These are phyloP conservation scores for Neurospora cerealis DNA, from an alignment of 495 filamentous ascomycete genomes.

Conservation along the genomic window DNA sequence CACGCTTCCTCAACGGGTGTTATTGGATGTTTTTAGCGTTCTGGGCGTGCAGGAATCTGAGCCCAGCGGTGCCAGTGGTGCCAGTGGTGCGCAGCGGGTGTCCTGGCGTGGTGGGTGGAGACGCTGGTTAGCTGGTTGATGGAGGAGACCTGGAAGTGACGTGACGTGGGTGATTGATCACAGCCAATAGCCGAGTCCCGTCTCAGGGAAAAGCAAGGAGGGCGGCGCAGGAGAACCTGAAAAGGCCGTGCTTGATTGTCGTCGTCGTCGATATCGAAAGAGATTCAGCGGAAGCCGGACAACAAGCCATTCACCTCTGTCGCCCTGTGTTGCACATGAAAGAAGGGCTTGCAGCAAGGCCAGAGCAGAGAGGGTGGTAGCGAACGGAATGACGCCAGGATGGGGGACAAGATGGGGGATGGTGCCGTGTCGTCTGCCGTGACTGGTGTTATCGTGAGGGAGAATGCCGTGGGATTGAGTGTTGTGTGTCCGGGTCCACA, in stretches of 20 bases:
- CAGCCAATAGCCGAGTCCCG: constrained; percentile 13
- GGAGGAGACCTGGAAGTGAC: constrained; percentile 4
- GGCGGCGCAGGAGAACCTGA: neutral
- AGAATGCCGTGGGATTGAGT: neutral
- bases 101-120: neutral
- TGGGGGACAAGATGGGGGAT: neutral
- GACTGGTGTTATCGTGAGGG: neutral
- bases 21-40: neutral
- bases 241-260: neutral
- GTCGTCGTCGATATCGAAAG: neutral
- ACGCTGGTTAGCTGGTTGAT: neutral
- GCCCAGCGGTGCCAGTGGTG: neutral
- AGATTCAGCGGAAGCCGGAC: neutral
- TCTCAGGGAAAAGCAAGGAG: constrained; percentile 7
- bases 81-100: neutral
- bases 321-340: neutral
- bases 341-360: neutral
- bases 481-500: neutral
- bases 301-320: neutral
- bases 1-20: neutral
- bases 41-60: neutral
- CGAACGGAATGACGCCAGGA: neutral
- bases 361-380: neutral
- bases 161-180: constrained; percentile 9
- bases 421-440: neutral